Base-by-base conservation (phyloP, 768 basidiomycete species). In the Sporobolomyces pararoseus region DNA sequence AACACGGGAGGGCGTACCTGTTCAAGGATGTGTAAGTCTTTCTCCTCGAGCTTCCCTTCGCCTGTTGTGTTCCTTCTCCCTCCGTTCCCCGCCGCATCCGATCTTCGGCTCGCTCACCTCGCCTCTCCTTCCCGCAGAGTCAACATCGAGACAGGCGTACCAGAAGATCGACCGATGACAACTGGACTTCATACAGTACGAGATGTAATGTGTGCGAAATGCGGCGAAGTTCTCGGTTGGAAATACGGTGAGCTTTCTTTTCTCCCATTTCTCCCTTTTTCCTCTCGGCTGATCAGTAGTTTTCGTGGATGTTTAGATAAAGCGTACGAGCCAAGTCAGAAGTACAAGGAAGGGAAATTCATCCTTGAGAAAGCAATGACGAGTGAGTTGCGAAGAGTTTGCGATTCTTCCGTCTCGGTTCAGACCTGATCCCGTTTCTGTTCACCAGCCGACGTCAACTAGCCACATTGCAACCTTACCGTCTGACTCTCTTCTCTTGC, bases 261-360 rank as follows among this genome's bases (percentile, higher is more conserved):
- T 91, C 82, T 21, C 23, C 13, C 44, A 44, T 13, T n/a, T 19
- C 37, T 27, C 34, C 35, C 50, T n/a, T 27, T 19, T 35, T 42
- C 14, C 25, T 32, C 17, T 42, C 39, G 17, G 17, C 39, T 17
- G 9, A 9, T 42, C 39, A 42, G 9, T 42, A 42, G 39, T 17
- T 42, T 42, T 42, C 37, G 37, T 25, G 44, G 9, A 6, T 19
- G 35, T 59, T 57, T 96, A 95, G 95, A 96, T 79, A 86, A 86
- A 65, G 95, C 95, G 21, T 96, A 87, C 78, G 94, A 97, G 78
- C 37, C 65, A 23, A 78, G 83, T 16, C 94, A 99, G 84, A 91
- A 89, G 80, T 99, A 98, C 84, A 99, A 99, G 79, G 95, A 99
- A 82, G 92, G 93, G 78, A 93, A 93, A 83, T 96, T 86, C 80